These are phyloP conservation scores for Tulasnella sp. DNA, from an alignment of 768 basidiomycete species.

Conservation along the genomic window DNA sequence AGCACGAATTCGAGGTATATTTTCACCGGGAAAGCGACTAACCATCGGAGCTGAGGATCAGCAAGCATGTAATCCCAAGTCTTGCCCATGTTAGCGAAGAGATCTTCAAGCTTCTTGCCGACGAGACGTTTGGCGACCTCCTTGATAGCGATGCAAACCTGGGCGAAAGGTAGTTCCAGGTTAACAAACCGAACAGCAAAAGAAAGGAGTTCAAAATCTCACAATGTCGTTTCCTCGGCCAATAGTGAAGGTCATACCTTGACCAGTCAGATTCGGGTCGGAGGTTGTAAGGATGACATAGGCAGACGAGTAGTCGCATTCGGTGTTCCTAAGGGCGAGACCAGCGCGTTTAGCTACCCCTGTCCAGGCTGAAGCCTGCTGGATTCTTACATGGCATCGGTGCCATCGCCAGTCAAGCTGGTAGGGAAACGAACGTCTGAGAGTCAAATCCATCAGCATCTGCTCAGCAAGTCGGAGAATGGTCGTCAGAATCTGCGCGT, in stretches of 20 bases:
- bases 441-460: slow-evolving; percentile 6
- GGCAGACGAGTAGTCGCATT: slow-evolving; percentile 95
- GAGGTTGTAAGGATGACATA: slow-evolving; percentile 81
- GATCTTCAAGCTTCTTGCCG: slow-evolving; percentile 75
- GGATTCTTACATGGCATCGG: slow-evolving; percentile 79
- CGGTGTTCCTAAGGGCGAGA: slow-evolving; percentile 71
- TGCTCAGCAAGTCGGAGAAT: background rate
- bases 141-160: slow-evolving; percentile 83
- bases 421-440: slow-evolving; percentile 92
- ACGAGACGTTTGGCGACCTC: slow-evolving; percentile 80
- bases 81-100: slow-evolving; percentile 90
- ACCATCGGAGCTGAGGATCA: slow-evolving; percentile 93
- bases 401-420: slow-evolving; percentile 86
- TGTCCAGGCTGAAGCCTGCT: background rate
- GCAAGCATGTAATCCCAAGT: slow-evolving; percentile 86
- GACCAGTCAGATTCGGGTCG: slow-evolving; percentile 66
- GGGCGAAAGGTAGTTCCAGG: slow-evolving; percentile 3
- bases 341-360: background rate
- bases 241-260: slow-evolving; percentile 94
- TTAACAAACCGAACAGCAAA: background rate
- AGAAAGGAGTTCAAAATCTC: background rate
- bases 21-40: slow-evolving; percentile 38
- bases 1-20: background rate
- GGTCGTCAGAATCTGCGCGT: background rate
- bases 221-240: slow-evolving; percentile 96